Percentiles rank a stretch among this genome's conserved stretches.
phyloP scores from a whole-genome alignment of 192 early-diverging fungal genomes.

The Umbelopsis sp. region DNA sequence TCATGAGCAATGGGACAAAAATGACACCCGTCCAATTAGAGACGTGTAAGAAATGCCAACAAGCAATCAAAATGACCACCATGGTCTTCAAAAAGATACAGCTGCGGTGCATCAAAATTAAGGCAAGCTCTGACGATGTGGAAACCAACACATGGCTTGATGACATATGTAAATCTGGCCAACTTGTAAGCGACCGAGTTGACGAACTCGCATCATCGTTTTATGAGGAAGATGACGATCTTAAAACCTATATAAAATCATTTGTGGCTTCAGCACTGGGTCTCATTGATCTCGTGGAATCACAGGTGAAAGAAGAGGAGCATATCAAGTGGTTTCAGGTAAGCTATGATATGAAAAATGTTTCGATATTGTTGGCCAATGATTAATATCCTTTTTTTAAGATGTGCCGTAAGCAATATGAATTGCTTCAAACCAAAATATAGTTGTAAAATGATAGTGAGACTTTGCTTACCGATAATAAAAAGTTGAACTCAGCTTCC shows the following conservation, averaged over 20 bases:
- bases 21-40: slow-evolving; percentile 18
- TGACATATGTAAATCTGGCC: slow-evolving; percentile 1
- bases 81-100: slow-evolving; percentile 32
- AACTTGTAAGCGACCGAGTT: slow-evolving; percentile 26
- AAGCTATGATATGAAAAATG: background rate
- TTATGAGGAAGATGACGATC: slow-evolving; percentile 28
- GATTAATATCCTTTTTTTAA: background rate
- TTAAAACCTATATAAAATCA: slow-evolving; percentile 19
- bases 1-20: slow-evolving; percentile 18
- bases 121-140: background rate
- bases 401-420: slow-evolving; percentile 14
- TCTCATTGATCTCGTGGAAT: slow-evolving; percentile 19
- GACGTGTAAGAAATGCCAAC: slow-evolving; percentile 5
- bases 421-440: background rate
- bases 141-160: slow-evolving; percentile 21
- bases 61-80: slow-evolving; percentile 26
- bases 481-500: too few relatives aligned
- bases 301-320: slow-evolving; percentile 20
- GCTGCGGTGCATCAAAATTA: slow-evolving; percentile 18
- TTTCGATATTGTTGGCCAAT: background rate
- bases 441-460: too few relatives aligned
- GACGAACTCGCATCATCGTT: slow-evolving; percentile 34
- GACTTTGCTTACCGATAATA: too few relatives aligned
- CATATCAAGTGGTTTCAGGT: slow-evolving; percentile 33
- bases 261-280: slow-evolving; percentile 17